Base-by-base conservation (phyloP, 148 eudicot species). In the Talinum fruticosum region DNA sequence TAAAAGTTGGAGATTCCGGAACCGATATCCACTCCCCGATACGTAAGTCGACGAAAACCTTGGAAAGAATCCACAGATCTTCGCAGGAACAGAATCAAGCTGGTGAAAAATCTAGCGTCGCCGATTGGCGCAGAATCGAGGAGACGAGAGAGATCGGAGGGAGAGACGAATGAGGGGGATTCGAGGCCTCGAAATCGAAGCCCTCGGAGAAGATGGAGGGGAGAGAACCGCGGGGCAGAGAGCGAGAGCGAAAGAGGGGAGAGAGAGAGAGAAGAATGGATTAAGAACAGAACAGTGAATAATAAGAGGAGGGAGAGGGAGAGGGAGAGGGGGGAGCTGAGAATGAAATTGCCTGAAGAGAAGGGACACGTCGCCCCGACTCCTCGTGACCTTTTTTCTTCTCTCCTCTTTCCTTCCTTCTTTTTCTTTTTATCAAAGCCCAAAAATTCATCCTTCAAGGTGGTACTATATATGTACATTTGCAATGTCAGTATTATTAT, bases 61-160 rank as follows among this genome's bases (percentile, higher is more conserved):
- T 14, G 5, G 21, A 24, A 49, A 47, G 73, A 35, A 44, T 26
- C 68, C 71, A 7, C 79, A 82, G 86, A 81, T 82, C 86, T 66
- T 79, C 57, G 76, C 8, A 16, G 6, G 18, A 59, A 59, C 29
- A 59, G 28, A 23, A 67, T 32, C 49, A 59, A 66, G 69, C 19
- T 65, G 64, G 64, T 24, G 32, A 69, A 73, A 73, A 71, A 44
- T 77, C 77, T 57, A 34, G 7, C 57, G 57, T 10, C 28, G 28
- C 29, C 29, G 64, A 59, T 24, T 8, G 7, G 59, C 13, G 15
- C n/a, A 61, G n/a, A 41, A 41, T 41, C 47, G 47, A 41, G 1
- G 12, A 41, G 14, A 41, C 12, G 47, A 61, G 71, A 7, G 71
- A 47, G 72, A 66, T 76, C 44, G 62, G 41, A 67, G 10, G 10